Evolutionary conservation across 2,329 filamentous ascomycete genomes (phyloP).

Genomic region (Fusarium buxicola): DNA sequence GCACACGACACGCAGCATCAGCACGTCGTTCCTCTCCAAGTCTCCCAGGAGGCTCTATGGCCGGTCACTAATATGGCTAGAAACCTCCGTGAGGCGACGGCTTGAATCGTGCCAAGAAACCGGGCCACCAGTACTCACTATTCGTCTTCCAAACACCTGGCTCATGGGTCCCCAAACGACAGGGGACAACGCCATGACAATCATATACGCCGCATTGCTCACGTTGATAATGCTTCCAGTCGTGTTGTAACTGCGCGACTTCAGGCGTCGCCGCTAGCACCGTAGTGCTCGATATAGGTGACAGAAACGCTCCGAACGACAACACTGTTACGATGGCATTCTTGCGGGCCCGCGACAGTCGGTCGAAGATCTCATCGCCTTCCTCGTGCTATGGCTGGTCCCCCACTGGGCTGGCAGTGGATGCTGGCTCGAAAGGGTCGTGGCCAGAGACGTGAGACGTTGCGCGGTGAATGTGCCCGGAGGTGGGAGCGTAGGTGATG

Average conservation of each 20-base stretch:
- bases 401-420: constrained; percentile 6
- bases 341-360: constrained; percentile 72
- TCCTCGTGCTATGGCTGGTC: constrained; percentile 42
- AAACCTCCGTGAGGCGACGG: background rate
- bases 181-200: constrained; percentile 78
- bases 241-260: constrained; percentile 73
- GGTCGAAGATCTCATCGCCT: constrained; percentile 71
- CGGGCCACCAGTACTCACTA: constrained; percentile 55
- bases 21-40: background rate
- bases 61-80: no score
- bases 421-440: constrained; percentile 43
- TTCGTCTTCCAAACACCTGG: constrained; percentile 70
- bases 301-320: constrained; percentile 80
- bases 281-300: constrained; percentile 79
- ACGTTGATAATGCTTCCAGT: constrained; percentile 77
- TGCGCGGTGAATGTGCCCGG: constrained; percentile 37
- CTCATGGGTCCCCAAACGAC: constrained; percentile 80
- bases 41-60: background rate
- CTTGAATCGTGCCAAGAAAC: background rate
- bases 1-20: background rate
- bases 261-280: constrained; percentile 80
- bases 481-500: background rate
- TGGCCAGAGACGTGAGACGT: constrained; percentile 48
- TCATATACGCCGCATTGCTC: constrained; percentile 79
- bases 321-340: constrained; percentile 74